Conservation (phyloP, 495 filamentous ascomycete species). For the Penicillium subrubescens region DNA sequence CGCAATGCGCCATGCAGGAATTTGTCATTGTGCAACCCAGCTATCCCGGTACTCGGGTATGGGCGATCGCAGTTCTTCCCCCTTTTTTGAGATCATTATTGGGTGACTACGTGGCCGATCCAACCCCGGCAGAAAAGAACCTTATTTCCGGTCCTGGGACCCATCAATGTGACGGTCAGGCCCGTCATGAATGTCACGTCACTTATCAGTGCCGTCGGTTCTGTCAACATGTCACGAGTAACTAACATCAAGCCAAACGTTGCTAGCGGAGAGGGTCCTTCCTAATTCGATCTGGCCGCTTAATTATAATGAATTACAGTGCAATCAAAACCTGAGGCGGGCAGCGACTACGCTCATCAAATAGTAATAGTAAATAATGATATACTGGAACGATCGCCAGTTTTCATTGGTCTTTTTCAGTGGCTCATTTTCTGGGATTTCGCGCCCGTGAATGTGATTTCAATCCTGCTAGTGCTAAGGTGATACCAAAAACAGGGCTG, state of each 20-base stretch:
- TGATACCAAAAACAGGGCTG: conserved; percentile 16
- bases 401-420: neutral
- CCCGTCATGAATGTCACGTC: neutral
- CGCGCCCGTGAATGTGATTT: neutral
- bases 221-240: neutral
- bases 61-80: conserved; percentile 5
- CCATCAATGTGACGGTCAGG: neutral
- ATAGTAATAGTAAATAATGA: neutral
- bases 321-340: too few species aligned
- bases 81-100: conserved; percentile 7
- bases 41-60: conserved; percentile 21
- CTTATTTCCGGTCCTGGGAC: neutral
- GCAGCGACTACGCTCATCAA: neutral
- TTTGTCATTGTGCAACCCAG: conserved; percentile 24
- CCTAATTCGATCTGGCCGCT: neutral
- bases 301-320: too few species aligned
- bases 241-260: neutral
- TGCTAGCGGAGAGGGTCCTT: neutral
- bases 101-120: neutral
- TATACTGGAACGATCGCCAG: neutral
- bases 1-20: conserved; percentile 21
- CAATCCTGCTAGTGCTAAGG: neutral
- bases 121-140: conserved; percentile 5
- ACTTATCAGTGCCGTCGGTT: neutral
- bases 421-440: neutral